These are phyloP conservation scores for Calonectria fujianensis DNA, from an alignment of 2,329 filamentous ascomycete species.

Conservation along the genomic window DNA sequence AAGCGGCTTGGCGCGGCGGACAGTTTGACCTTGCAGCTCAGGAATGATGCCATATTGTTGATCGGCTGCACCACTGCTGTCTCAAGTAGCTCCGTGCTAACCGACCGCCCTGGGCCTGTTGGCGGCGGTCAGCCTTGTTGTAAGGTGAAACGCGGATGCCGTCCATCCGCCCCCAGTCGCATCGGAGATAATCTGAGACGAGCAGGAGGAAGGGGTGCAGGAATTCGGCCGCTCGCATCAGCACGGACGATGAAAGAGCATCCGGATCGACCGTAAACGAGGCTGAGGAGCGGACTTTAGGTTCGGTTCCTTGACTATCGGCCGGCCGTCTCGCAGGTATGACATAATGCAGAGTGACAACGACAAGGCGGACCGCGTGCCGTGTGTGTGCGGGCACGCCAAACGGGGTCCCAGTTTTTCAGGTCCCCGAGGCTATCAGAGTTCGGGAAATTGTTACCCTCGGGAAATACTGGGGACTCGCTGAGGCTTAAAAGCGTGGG, in stretches of 20 bases:
- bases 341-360: not conserved
- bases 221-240: not conserved
- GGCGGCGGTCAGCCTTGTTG: not conserved
- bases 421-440: not conserved
- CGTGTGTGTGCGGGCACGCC: no score
- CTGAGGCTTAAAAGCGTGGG: not conserved
- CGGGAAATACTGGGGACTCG: not conserved
- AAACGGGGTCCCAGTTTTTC: not conserved
- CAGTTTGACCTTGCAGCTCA: not conserved
- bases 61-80: not conserved
- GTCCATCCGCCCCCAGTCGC: no score
- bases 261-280: not conserved
- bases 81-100: not conserved
- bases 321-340: not conserved
- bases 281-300: no score
- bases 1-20: not conserved
- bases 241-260: not conserved
- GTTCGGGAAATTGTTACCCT: not conserved
- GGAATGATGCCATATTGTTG: not conserved
- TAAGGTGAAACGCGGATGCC: not conserved
- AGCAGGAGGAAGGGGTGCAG: no score
- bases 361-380: no score
- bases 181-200: not conserved
- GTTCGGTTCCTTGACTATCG: not conserved
- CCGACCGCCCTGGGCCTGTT: not conserved